These are phyloP conservation scores for Acrocalymma vagum DNA, from an alignment of 2,329 filamentous ascomycete genomes.

Conservation along the genomic window DNA sequence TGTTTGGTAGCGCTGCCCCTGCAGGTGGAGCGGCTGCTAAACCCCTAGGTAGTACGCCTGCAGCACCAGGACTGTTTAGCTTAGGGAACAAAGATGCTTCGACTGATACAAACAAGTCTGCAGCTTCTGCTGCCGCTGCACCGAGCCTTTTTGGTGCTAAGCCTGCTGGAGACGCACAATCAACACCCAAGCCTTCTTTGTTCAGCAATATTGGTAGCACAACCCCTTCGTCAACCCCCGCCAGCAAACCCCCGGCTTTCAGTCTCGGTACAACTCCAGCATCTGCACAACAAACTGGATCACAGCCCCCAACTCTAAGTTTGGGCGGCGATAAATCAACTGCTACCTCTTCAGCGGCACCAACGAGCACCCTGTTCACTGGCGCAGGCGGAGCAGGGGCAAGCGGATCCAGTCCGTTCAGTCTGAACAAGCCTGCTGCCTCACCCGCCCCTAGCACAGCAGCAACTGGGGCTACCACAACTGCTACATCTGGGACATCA, in stretches of 20 bases:
- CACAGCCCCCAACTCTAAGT: constrained; percentile 29
- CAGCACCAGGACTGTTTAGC: constrained; percentile 27
- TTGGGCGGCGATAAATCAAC: constrained; percentile 32
- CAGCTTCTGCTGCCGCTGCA: constrained; percentile 30
- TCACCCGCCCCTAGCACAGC: constrained; percentile 25
- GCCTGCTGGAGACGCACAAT: constrained; percentile 40
- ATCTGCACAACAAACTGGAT: constrained; percentile 28
- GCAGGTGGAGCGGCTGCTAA: constrained; percentile 28
- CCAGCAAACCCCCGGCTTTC: constrained; percentile 37
- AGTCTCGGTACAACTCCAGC: constrained; percentile 35
- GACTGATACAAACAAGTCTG: constrained; percentile 41
- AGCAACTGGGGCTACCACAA: constrained; percentile 20
- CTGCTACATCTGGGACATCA: constrained; percentile 26
- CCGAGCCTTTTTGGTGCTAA: constrained; percentile 31
- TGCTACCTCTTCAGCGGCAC: constrained; percentile 30
- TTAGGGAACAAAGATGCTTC: constrained; percentile 33
- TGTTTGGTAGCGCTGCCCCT: constrained; percentile 39
- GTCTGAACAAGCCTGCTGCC: constrained; percentile 21
- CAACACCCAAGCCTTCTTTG: constrained; percentile 39
- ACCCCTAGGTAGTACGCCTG: constrained; percentile 29
- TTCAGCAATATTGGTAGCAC: constrained; percentile 36
- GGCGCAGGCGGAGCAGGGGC: constrained; percentile 20
- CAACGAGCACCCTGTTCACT: constrained; percentile 29
- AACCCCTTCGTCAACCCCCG: constrained; percentile 38
- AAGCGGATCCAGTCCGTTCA: constrained; percentile 23